Evolutionary conservation across 345 rosid genomes (phyloP).

Genomic region (Nephelium lappaceum): DNA sequence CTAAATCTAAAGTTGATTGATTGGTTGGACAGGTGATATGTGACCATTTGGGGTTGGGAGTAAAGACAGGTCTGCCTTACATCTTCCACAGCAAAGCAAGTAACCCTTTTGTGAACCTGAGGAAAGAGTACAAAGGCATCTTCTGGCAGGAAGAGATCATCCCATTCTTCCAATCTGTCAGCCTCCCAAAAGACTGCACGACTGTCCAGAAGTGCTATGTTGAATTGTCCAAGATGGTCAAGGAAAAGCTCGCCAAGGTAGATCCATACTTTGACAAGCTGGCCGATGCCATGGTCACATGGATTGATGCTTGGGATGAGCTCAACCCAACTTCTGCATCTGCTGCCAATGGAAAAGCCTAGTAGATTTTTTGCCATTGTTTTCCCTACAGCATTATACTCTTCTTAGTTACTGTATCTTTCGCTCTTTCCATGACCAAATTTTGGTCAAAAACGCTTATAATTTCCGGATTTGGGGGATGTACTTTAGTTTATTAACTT

Average conservation of each 20-base stretch:
- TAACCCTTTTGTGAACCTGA: constrained; percentile 89
- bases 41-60: constrained; percentile 84
- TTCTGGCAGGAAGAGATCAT: constrained; percentile 98
- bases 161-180: constrained; percentile 75
- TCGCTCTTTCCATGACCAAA: neutral
- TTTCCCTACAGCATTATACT: constrained; percentile 13
- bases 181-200: constrained; percentile 74
- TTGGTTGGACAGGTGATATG: constrained; percentile 64
- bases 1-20: neutral
- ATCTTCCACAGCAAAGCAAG: constrained; percentile 96
- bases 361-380: constrained; percentile 15
- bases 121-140: constrained; percentile 90
- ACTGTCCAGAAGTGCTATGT: constrained; percentile 84
- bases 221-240: constrained; percentile 76
- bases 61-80: constrained; percentile 87
- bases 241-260: constrained; percentile 71
- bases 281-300: constrained; percentile 88
- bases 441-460: constrained; percentile 9
- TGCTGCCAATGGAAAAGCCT: constrained; percentile 49
- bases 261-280: constrained; percentile 91
- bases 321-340: constrained; percentile 59
- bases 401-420: constrained; percentile 15
- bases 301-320: constrained; percentile 98
- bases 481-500: constrained; percentile 19
- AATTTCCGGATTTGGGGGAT: constrained; percentile 12